Percentiles rank a stretch among this genome's conserved stretches.
phyloP scores from a whole-genome alignment of 2,329 filamentous ascomycete species.

The Fusarium compactum region DNA sequence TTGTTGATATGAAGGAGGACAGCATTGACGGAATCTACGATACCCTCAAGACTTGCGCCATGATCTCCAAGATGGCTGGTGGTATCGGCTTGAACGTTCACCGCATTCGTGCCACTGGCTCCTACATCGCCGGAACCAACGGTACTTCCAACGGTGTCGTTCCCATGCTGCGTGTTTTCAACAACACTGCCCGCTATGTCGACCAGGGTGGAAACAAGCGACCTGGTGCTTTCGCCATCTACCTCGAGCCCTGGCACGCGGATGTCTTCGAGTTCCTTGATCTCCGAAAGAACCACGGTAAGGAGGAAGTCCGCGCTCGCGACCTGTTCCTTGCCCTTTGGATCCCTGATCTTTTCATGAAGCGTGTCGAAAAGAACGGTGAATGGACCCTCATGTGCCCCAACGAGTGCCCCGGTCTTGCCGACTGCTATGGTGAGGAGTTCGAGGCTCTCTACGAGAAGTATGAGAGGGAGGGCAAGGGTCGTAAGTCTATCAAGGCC shows the following conservation, averaged over 20 bases:
- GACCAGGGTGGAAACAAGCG: constrained; percentile 99
- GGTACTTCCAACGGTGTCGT: constrained; percentile 97
- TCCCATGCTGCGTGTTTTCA: constrained; percentile 98
- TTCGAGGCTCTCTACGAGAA: constrained; percentile 94
- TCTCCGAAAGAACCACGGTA: constrained; percentile 98
- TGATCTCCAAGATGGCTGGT: constrained; percentile 99
- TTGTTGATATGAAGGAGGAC: constrained; percentile 99
- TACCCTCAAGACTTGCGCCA: constrained; percentile 97
- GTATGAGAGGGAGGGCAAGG: constrained; percentile 89
- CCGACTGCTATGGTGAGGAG: constrained; percentile 97
- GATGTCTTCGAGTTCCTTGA: constrained; percentile 98
- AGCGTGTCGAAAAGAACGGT: constrained; percentile 95
- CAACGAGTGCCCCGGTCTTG: constrained; percentile 93
- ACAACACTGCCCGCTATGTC: constrained; percentile 98
- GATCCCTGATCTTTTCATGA: constrained; percentile 99
- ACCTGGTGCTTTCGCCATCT: constrained; percentile 97
- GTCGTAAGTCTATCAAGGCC: constrained; percentile 91
- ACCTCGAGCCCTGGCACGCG: constrained; percentile 98
- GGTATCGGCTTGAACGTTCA: constrained; percentile 97
- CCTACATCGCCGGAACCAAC: constrained; percentile 98
- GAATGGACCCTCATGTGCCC: constrained; percentile 99
- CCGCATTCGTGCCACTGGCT: constrained; percentile 95
- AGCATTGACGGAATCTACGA: constrained; percentile 99
- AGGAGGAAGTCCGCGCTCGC: constrained; percentile 96
- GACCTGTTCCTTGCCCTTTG: constrained; percentile 98